A percentile compares a stretch with the other conserved stretches of the same genome.
Evolutionary conservation across 441 rosid genomes (phyloP).

Genomic region (Gossypium schwendimanii): DNA sequence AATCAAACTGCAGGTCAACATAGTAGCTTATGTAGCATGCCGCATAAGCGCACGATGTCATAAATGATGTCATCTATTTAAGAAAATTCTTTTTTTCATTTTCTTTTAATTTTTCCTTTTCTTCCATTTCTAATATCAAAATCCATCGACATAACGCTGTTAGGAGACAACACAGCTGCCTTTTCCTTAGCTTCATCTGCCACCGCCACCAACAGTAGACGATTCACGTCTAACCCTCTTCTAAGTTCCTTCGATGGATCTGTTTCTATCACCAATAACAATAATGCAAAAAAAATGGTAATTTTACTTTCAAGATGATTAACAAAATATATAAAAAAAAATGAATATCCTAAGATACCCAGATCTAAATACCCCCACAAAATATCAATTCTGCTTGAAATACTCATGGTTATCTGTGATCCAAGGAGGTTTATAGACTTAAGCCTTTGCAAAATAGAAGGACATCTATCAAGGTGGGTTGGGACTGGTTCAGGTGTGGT

Average conservation of each 20-base stretch:
- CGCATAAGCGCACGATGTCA: too few relatives aligned
- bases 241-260: constrained; percentile 25
- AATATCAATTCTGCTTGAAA: not conserved
- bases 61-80: too few relatives aligned
- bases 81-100: too few relatives aligned
- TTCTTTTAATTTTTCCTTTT: constrained; percentile 8
- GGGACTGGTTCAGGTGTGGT: constrained; percentile 19
- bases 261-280: constrained; percentile 30
- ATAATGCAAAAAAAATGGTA: not conserved
- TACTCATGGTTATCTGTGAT: constrained; percentile 32
- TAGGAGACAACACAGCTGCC: constrained; percentile 47
- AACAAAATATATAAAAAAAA: too few relatives aligned
- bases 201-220: constrained; percentile 26
- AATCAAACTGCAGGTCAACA: too few relatives aligned
- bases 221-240: constrained; percentile 47
- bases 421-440: constrained; percentile 50
- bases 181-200: constrained; percentile 39
- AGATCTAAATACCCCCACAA: not conserved
- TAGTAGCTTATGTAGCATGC: too few relatives aligned
- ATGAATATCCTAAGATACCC: too few relatives aligned
- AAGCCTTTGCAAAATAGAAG: constrained; percentile 49
- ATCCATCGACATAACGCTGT: constrained; percentile 65
- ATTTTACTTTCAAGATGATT: not conserved
- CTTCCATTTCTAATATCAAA: constrained; percentile 41
- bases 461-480: constrained; percentile 42